A percentile compares a stretch with the other conserved stretches of the same genome.
These are phyloP conservation scores for Dillenia turbinata DNA, from an alignment of 164 flowering plant genomes.

Conservation along the genomic window DNA sequence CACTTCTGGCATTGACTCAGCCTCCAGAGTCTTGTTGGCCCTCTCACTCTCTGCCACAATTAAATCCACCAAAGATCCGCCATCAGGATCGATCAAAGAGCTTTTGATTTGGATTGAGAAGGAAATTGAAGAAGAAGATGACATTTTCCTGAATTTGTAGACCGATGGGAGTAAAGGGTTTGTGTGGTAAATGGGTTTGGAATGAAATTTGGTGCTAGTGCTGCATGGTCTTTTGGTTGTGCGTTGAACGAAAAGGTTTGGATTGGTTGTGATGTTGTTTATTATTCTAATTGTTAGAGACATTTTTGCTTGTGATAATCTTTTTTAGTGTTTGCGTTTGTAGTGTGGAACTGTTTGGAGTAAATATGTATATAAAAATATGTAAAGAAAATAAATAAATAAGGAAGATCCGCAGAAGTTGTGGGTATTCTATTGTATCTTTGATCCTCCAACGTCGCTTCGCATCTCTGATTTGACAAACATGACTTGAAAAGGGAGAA, in stretches of 20 bases:
- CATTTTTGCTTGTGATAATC: conserved; percentile 22
- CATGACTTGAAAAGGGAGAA: too few species aligned
- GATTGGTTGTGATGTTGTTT: conserved; percentile 13
- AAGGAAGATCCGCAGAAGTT: conserved; percentile 4
- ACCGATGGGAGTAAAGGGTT: conserved; percentile 19
- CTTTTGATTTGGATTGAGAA: conserved; percentile 33
- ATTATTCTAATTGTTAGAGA: conserved; percentile 38
- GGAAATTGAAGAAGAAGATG: conserved; percentile 6
- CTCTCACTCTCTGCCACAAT: conserved; percentile 69
- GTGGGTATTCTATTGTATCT: background rate
- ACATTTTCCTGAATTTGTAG: conserved; percentile 18
- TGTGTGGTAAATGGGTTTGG: conserved; percentile 32
- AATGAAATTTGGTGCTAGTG: conserved; percentile 6
- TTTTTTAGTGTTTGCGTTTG: background rate
- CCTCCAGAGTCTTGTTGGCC: conserved; percentile 41
- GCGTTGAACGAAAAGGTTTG: conserved; percentile 7
- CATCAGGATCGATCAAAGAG: conserved; percentile 92
- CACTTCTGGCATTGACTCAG: conserved; percentile 56
- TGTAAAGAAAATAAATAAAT: background rate
- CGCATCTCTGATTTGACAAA: too few species aligned
- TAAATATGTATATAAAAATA: too few species aligned
- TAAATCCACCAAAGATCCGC: conserved; percentile 69
- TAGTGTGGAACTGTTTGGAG: too few species aligned
- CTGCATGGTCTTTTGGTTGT: conserved; percentile 1
- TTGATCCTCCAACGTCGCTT: too few species aligned